Conservation (phyloP, 1,139 yeast genomes). For the Candida pseudocylindracea region DNA sequence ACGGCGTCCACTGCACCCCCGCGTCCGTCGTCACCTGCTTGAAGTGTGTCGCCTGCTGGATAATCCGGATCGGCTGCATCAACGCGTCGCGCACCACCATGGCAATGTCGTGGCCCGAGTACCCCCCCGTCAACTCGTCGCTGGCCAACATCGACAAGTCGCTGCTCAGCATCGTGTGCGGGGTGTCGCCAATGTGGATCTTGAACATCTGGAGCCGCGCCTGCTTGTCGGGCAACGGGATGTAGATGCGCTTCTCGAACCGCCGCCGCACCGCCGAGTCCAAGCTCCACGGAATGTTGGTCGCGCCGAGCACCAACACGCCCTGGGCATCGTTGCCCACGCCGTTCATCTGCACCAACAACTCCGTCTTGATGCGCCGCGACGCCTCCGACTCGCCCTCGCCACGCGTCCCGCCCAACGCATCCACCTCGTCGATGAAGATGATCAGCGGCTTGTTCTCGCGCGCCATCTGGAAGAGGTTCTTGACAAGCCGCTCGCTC, state of each 20-base stretch:
- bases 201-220: slow-evolving; percentile 91
- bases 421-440: slow-evolving; percentile 95
- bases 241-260: slow-evolving; percentile 81
- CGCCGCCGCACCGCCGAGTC: slow-evolving; percentile 97
- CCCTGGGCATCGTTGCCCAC: slow-evolving; percentile 92
- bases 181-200: slow-evolving; percentile 76
- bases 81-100: slow-evolving; percentile 93
- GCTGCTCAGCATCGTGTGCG: slow-evolving; percentile 50
- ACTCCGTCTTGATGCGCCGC: slow-evolving; percentile 87
- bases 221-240: slow-evolving; percentile 83
- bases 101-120: slow-evolving; percentile 93
- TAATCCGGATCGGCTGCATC: slow-evolving; percentile 93
- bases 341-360: slow-evolving; percentile 96
- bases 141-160: slow-evolving; percentile 56
- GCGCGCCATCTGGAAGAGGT: slow-evolving; percentile 85
- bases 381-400: slow-evolving; percentile 97
- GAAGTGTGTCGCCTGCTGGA: slow-evolving; percentile 93
- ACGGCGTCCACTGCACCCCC: slow-evolving; percentile 49
- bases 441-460: slow-evolving; percentile 90
- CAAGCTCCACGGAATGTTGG: slow-evolving; percentile 96
- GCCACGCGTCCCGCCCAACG: slow-evolving; percentile 94
- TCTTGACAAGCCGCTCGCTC: slow-evolving; percentile 85
- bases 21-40: slow-evolving; percentile 24
- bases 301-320: slow-evolving; percentile 89
- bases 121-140: slow-evolving; percentile 78